phyloP scores from a whole-genome alignment of 2,329 filamentous ascomycete species.

The Penicillium oxalicum region DNA sequence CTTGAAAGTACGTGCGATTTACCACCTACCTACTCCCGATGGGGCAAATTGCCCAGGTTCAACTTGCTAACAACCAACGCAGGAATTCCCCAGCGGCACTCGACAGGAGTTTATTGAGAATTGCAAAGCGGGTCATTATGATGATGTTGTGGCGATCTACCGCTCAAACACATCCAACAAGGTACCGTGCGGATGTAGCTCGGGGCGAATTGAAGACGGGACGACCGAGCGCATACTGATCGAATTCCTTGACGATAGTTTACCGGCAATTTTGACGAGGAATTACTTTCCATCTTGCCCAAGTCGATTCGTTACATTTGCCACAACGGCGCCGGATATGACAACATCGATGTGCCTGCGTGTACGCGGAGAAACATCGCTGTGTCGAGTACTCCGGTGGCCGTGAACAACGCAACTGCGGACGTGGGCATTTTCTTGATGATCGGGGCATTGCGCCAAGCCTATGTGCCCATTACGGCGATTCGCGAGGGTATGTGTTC shows the following conservation, averaged over 20 bases:
- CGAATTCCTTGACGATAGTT: conserved; percentile 18
- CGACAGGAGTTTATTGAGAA: conserved; percentile 52
- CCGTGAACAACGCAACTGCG: conserved; percentile 44
- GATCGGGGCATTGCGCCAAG: conserved; percentile 43
- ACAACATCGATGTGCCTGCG: conserved; percentile 53
- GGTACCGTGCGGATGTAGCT: conserved; percentile 16
- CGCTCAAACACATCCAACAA: conserved; percentile 54
- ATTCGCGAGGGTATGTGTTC: conserved; percentile 34
- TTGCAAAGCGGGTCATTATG: conserved; percentile 49
- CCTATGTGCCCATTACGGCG: conserved; percentile 37
- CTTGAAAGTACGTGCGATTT: conserved; percentile 32
- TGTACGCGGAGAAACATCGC: conserved; percentile 44
- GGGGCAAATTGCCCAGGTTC: neutral
- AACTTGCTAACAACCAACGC: conserved; percentile 1
- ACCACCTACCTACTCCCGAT: too few relatives aligned
- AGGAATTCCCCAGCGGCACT: conserved; percentile 51
- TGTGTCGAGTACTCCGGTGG: conserved; percentile 43
- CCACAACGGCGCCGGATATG: conserved; percentile 55
- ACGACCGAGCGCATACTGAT: neutral
- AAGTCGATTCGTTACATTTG: conserved; percentile 45
- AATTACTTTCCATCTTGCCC: conserved; percentile 44
- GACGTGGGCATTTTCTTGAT: conserved; percentile 45
- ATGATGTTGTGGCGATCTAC: conserved; percentile 53
- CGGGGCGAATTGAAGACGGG: neutral
- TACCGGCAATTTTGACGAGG: conserved; percentile 45